Conservation (phyloP, 306 rosid genomes). For the Sesbania bispinosa region DNA sequence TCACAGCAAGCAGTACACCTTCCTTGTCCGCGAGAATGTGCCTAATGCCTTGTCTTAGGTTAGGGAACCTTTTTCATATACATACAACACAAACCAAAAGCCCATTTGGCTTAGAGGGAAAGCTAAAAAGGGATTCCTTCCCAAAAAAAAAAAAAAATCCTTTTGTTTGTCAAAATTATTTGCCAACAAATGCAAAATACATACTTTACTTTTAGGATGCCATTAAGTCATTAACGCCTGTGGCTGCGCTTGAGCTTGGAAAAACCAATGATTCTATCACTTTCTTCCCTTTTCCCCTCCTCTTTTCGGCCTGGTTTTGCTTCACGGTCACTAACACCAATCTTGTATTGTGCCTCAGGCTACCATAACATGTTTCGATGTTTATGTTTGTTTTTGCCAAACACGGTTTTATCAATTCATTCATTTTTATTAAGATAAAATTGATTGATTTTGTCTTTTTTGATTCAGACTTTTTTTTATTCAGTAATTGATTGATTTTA, state of each 20-base stretch:
- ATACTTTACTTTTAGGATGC: neutral
- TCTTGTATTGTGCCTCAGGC: too few relatives aligned
- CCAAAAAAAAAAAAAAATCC: neutral
- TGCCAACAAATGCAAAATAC: neutral
- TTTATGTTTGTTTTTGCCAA: too few relatives aligned
- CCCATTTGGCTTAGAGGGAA: neutral
- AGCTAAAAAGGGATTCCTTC: slow-evolving; percentile 8
- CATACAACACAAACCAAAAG: neutral
- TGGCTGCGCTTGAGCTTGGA: neutral
- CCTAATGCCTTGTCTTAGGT: neutral
- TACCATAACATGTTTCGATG: too few relatives aligned
- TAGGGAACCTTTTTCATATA: neutral
- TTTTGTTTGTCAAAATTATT: neutral
- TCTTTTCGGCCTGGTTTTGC: neutral
- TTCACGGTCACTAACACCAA: too few relatives aligned
- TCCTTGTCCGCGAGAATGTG: neutral
- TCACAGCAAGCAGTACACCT: neutral
- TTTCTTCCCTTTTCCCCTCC: neutral
- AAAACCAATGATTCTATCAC: neutral
- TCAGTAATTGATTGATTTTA: too few relatives aligned
- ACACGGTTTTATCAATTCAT: too few relatives aligned
- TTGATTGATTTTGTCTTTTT: too few relatives aligned
- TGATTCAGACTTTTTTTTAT: too few relatives aligned
- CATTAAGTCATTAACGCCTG: neutral
- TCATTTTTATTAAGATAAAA: too few relatives aligned